Percentiles rank a stretch among this genome's conserved stretches.
Conservation (phyloP, 1,284 basidiomycete species). For the Heterobasidion parviporum region DNA sequence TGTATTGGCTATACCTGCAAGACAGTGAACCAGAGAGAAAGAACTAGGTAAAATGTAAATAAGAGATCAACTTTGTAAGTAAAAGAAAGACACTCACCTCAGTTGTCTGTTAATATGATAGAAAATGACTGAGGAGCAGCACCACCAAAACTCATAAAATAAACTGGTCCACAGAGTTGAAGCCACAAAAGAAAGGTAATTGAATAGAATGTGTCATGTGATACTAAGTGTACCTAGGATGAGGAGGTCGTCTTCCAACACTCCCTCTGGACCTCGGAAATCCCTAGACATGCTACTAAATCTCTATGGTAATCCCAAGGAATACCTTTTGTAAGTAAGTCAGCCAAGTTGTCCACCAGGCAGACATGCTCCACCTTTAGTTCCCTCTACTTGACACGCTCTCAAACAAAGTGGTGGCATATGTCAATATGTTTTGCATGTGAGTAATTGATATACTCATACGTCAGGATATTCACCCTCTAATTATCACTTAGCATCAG, state of each 20-base stretch:
- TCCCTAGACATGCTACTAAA: not conserved
- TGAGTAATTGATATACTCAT: conserved; percentile 17
- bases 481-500: conserved; percentile 21
- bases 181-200: too few species aligned
- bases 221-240: too few species aligned
- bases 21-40: too few species aligned
- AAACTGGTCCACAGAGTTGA: too few species aligned
- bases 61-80: too few species aligned
- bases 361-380: not conserved
- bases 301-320: not conserved
- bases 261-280: not conserved
- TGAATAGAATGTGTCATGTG: too few species aligned
- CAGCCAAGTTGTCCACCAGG: not conserved
- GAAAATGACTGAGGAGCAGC: too few species aligned
- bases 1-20: too few species aligned
- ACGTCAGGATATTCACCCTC: conserved; percentile 18
- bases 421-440: conserved; percentile 27
- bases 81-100: too few species aligned
- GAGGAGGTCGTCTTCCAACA: not conserved
- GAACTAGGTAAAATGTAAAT: too few species aligned
- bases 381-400: not conserved
- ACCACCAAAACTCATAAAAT: too few species aligned
- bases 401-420: conserved; percentile 15
- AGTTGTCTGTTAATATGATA: too few species aligned
- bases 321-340: not conserved